phyloP scores from a whole-genome alignment of 805 yeast species.

The Sugiyamaella floridensis region DNA sequence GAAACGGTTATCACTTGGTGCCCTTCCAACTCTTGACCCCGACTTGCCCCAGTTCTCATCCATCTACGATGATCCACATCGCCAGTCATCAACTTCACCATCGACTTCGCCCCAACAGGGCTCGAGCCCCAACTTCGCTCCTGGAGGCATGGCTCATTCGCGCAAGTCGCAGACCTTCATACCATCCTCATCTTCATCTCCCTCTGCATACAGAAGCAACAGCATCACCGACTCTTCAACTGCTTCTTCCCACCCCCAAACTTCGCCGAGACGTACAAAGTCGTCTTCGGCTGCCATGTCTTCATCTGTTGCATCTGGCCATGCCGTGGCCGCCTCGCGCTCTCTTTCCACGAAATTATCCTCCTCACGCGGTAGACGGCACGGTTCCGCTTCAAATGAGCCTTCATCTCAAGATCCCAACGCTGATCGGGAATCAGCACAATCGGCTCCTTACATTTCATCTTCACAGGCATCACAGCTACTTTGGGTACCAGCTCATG shows the following conservation, averaged over 20 bases:
- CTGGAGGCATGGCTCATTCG: background rate
- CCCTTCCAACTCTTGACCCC: conserved; percentile 34
- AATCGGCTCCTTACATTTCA: conserved; percentile 2
- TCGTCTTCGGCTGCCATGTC: background rate
- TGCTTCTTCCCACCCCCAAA: background rate
- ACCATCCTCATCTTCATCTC: conserved; percentile 1
- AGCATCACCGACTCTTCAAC: background rate
- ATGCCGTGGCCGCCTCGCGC: background rate
- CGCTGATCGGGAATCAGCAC: background rate
- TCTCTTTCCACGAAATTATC: background rate
- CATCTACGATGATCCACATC: background rate
- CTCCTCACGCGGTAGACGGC: background rate
- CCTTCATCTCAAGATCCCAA: background rate
- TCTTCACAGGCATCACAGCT: conserved; percentile 29
- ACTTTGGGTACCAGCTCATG: conserved; percentile 92
- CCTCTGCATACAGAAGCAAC: conserved; percentile 2
- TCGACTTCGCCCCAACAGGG: conserved; percentile 1
- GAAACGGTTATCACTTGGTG: conserved; percentile 36
- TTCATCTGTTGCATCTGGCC: background rate
- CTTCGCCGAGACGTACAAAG: background rate
- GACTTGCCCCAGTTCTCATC: conserved; percentile 28
- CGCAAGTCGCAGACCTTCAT: background rate
- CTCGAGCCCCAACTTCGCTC: background rate
- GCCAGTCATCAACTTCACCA: conserved; percentile 4
- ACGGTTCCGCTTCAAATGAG: background rate